Conservation (phyloP, 169 alveolate species). For the Neospora caninum region DNA sequence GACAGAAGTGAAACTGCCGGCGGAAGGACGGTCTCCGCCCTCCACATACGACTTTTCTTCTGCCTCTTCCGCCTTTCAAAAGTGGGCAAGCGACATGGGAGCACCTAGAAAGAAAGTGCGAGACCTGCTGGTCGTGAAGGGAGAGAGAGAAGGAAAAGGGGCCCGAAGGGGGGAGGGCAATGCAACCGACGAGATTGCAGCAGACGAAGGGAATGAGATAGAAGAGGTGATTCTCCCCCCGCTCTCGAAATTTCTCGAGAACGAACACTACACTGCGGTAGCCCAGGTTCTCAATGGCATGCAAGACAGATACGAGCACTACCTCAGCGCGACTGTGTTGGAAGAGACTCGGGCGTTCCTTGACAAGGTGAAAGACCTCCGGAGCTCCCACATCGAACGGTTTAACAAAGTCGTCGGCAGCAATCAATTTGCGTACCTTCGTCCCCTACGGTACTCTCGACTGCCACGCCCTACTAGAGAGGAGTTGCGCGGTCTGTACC, state of each 20-base stretch:
- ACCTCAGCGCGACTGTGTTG: neutral
- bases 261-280: neutral
- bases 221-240: neutral
- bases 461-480: neutral
- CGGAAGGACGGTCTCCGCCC: neutral
- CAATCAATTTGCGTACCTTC: neutral
- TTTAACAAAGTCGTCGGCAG: slow-evolving; percentile 6
- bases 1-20: neutral
- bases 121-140: neutral
- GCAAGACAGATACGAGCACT: neutral
- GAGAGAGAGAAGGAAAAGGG: neutral
- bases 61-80: neutral
- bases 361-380: neutral
- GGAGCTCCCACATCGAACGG: neutral
- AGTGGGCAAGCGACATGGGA: neutral
- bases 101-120: neutral
- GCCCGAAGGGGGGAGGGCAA: neutral
- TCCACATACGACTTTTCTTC: neutral
- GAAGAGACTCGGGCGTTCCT: neutral
- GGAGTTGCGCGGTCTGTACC: neutral
- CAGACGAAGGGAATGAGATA: neutral
- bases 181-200: neutral
- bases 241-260: neutral
- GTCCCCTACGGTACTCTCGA: neutral
- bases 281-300: neutral